A percentile compares a stretch with the other conserved stretches of the same genome.
Conservation (phyloP, 2,329 filamentous ascomycete genomes). For the Pseudopithomyces chartarum region DNA sequence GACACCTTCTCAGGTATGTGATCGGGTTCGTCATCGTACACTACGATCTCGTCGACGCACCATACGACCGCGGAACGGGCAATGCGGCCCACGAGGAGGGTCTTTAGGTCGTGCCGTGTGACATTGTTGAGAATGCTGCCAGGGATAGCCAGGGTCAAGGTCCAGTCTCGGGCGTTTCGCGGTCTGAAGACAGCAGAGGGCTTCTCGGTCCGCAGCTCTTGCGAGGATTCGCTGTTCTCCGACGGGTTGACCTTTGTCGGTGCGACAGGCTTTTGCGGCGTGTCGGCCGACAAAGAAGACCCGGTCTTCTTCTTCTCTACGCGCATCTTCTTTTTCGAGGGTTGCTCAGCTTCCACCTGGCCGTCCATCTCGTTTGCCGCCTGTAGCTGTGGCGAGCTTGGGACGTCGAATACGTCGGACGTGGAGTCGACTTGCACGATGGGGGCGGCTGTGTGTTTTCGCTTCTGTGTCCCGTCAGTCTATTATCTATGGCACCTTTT, state of each 20-base stretch:
- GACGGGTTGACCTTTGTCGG: neutral
- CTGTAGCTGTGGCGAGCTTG: neutral
- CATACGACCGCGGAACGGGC: slow-evolving; percentile 83
- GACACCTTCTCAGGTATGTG: slow-evolving; percentile 30
- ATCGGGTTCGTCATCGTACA: slow-evolving; percentile 74
- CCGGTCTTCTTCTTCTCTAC: slow-evolving; percentile 1
- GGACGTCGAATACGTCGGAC: neutral
- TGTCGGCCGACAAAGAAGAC: neutral
- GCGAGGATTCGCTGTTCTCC: neutral
- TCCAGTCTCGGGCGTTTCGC: slow-evolving; percentile 68
- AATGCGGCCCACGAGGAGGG: slow-evolving; percentile 72
- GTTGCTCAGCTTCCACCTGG: neutral
- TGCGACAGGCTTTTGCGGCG: neutral
- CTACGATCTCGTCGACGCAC: slow-evolving; percentile 79
- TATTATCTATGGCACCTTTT: neutral
- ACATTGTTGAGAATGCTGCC: slow-evolving; percentile 75
- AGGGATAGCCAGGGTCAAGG: slow-evolving; percentile 77
- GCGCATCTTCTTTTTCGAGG: neutral
- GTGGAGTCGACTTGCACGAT: neutral
- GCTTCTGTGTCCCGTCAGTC: slow-evolving; percentile 20
- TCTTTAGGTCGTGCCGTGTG: slow-evolving; percentile 75
- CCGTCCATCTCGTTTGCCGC: neutral
- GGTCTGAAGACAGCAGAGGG: slow-evolving; percentile 73
- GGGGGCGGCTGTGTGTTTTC: slow-evolving; percentile 26
- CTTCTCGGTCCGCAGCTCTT: slow-evolving; percentile 62